phyloP scores from a whole-genome alignment of 345 rosid species.

The Brassica rapa region DNA sequence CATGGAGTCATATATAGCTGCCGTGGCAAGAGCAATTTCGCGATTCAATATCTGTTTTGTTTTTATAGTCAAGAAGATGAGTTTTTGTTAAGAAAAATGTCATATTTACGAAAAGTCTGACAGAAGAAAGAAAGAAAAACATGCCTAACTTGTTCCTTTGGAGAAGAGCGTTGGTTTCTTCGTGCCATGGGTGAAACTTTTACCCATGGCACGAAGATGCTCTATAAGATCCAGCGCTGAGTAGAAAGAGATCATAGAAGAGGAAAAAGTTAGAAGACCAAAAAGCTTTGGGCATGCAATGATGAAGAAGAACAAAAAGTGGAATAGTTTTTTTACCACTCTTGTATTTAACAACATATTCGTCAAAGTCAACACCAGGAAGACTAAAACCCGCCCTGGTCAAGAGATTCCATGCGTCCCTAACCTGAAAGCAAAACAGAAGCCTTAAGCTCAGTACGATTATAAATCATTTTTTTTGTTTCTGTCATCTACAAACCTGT shows the following conservation, averaged over 20 bases:
- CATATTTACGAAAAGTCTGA: background rate
- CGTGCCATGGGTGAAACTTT: no score
- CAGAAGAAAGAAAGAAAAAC: conserved; percentile 22
- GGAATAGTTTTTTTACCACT: conserved; percentile 53
- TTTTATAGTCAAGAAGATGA: background rate
- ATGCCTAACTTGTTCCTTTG: conserved; percentile 60
- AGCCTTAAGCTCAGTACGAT: background rate
- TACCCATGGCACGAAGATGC: conserved; percentile 94
- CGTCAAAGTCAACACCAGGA: conserved; percentile 93
- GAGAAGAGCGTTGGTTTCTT: conserved; percentile 95
- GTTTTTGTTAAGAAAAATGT: background rate
- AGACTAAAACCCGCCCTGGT: conserved; percentile 95
- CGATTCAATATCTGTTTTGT: conserved; percentile 65
- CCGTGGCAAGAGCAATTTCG: conserved; percentile 90
- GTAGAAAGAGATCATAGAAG: background rate
- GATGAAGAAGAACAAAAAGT: background rate
- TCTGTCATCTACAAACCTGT: conserved; percentile 49
- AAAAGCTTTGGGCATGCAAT: background rate
- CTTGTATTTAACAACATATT: conserved; percentile 78
- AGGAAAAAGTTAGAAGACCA: background rate
- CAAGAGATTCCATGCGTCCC: conserved; percentile 96
- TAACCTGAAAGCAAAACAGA: conserved; percentile 52
- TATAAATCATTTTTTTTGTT: background rate
- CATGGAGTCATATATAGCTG: conserved; percentile 93
- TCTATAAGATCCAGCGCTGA: conserved; percentile 91